Base-by-base conservation (phyloP, 495 filamentous ascomycete genomes). In the Penicillium dipodomyicola region DNA sequence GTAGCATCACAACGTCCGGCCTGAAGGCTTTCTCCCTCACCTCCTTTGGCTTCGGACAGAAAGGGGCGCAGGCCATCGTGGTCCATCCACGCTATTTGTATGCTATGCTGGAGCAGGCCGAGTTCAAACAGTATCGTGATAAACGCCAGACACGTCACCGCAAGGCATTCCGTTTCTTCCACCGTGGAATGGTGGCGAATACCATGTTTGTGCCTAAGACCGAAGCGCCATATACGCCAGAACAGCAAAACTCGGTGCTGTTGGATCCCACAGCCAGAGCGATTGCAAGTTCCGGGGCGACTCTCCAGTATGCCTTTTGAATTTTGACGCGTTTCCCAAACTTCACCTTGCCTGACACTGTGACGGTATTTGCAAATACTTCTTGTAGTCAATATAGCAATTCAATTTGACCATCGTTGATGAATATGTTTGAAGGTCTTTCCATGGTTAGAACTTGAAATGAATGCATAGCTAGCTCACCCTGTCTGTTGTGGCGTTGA, bases 1-100 rank as follows among this genome's bases (percentile, higher is more conserved):
- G 85, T 45, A 89, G 81, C 72, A 90, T 97, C 63, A 90, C 96
- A 77, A 96, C 92, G 19, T 91, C 96, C 65, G 92, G 92, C 49
- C 76, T 97, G 72, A 96, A 96, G 71, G 92, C 92, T n/a, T 96
- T 97, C 81, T 92, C 89, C 1, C 86, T 97, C 48, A 97, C 92
- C 10, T 97, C 92, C 0, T 97, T 97, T 72, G 92, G 92, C 68
- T 97, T 97, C 76, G 92, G 92, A 48, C 92, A 97, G 72, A 96
- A 96, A 81, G 92, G 92, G 60, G 90, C 91, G 44, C 91, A 96
- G 75, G 90, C 87, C 33, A 89, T 97, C 65, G 92, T 91, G 71
- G 87, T 97, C 42, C 90, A 96, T 68, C 88, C 92, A 44, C 90
- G 85, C 68, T 97, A 96, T 69, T 83, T 97, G 46, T 97, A 85